A percentile compares a stretch with the other conserved stretches of the same genome.
Conservation (phyloP, 192 early-diverging fungal genomes). For the Mortierella hygrophila region DNA sequence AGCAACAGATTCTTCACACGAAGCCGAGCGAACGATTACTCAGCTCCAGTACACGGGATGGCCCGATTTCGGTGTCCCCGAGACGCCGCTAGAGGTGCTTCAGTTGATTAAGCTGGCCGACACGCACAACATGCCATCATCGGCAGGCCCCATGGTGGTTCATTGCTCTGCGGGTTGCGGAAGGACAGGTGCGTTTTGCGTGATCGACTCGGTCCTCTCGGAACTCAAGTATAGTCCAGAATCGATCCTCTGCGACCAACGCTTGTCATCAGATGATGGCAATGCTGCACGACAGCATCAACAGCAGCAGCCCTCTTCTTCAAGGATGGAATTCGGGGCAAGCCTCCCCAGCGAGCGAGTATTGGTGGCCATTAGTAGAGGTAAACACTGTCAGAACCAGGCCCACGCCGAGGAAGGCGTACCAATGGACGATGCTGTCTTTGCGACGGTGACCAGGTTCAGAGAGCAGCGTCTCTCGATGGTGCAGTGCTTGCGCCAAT, state of each 20-base stretch:
- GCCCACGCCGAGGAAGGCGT: background rate
- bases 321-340: background rate
- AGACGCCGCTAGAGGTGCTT: constrained; percentile 76
- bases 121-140: constrained; percentile 17
- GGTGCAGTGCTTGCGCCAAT: constrained; percentile 87
- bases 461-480: constrained; percentile 84
- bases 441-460: constrained; percentile 70
- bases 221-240: constrained; percentile 22
- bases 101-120: constrained; percentile 58
- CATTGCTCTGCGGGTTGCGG: constrained; percentile 74
- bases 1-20: background rate
- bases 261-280: background rate
- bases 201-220: constrained; percentile 64
- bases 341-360: background rate
- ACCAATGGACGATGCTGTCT: constrained; percentile 66
- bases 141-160: constrained; percentile 60
- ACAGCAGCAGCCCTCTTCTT: background rate
- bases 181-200: constrained; percentile 72
- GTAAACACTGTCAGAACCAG: background rate
- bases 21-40: constrained; percentile 64
- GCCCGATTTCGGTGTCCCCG: constrained; percentile 91
- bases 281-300: background rate
- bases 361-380: background rate
- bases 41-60: constrained; percentile 92
- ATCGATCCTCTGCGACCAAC: background rate